Evolutionary conservation across 192 early-diverging fungal genomes (phyloP).

Genomic region (Coemansia sp.): DNA sequence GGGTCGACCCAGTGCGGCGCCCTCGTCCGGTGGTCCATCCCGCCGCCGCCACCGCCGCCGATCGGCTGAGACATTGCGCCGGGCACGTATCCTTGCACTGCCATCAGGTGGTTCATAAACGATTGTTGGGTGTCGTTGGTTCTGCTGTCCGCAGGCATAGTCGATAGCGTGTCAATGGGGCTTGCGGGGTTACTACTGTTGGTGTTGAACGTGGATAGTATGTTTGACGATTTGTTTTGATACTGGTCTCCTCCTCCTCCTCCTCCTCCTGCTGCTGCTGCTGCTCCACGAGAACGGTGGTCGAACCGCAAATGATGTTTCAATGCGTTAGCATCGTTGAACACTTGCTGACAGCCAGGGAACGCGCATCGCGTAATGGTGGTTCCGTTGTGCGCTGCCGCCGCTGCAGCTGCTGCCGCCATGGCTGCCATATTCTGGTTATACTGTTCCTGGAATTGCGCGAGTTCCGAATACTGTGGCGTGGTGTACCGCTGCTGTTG

Average conservation of each 20-base stretch:
- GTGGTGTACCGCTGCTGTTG: slow-evolving; percentile 30
- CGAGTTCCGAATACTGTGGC: slow-evolving; percentile 35
- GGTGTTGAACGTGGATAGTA: slow-evolving; percentile 2
- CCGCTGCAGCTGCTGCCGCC: slow-evolving; percentile 1
- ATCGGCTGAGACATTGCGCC: not conserved
- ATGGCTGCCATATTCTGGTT: slow-evolving; percentile 11
- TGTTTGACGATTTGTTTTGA: not conserved
- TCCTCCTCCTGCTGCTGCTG: not conserved
- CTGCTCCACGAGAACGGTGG: slow-evolving; percentile 17
- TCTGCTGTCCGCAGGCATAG: slow-evolving; percentile 12
- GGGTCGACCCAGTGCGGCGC: slow-evolving; percentile 52
- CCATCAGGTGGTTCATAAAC: slow-evolving; percentile 5
- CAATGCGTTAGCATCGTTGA: slow-evolving; percentile 40
- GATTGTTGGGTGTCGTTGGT: slow-evolving; percentile 1
- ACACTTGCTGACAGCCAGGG: slow-evolving; percentile 20
- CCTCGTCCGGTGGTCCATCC: slow-evolving; percentile 20
- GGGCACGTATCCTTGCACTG: not conserved
- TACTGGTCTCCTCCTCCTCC: not conserved
- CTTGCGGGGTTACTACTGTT: slow-evolving; percentile 35
- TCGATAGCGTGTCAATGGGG: slow-evolving; percentile 32
- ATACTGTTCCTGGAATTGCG: slow-evolving; percentile 35
- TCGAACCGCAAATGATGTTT: slow-evolving; percentile 44
- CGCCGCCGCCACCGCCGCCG: too few species aligned
- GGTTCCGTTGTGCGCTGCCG: slow-evolving; percentile 6
- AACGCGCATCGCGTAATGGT: slow-evolving; percentile 26